Evolutionary conservation across 371 early-diverging fungal species (phyloP).

Genomic region (Apophysomyces elegans): DNA sequence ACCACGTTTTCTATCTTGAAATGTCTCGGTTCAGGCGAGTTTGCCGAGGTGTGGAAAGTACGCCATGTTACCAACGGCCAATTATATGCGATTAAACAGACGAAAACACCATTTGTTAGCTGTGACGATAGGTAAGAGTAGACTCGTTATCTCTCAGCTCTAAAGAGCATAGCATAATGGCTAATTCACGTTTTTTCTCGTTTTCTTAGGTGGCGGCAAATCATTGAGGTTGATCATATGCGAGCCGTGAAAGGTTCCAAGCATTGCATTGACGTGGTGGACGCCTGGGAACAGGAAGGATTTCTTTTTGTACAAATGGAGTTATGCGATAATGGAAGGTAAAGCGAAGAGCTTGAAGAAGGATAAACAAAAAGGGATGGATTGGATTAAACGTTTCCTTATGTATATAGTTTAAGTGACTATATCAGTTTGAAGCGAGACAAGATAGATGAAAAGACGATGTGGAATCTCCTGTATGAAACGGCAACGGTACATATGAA

Average conservation of each 20-base stretch:
- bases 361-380: not conserved
- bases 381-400: constrained; percentile 2
- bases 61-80: constrained; percentile 58
- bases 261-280: constrained; percentile 69
- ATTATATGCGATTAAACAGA: constrained; percentile 80
- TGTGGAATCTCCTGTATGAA: constrained; percentile 84
- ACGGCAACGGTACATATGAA: constrained; percentile 54
- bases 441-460: constrained; percentile 63
- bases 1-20: constrained; percentile 29
- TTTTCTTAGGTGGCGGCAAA: constrained; percentile 54
- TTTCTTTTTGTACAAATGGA: constrained; percentile 89
- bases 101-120: constrained; percentile 70
- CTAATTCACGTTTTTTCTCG: not conserved
- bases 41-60: constrained; percentile 79
- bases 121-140: constrained; percentile 65
- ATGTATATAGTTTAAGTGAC: constrained; percentile 15
- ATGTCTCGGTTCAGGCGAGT: constrained; percentile 76
- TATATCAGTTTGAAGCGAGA: constrained; percentile 28
- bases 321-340: constrained; percentile 82
- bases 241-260: constrained; percentile 62
- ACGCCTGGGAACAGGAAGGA: constrained; percentile 94
- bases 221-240: constrained; percentile 84
- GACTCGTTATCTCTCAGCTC: too few species aligned
- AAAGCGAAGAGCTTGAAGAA: constrained; percentile 10
- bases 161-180: not conserved